These are phyloP conservation scores for Russula vinacea DNA, from an alignment of 768 basidiomycete species.

Conservation along the genomic window DNA sequence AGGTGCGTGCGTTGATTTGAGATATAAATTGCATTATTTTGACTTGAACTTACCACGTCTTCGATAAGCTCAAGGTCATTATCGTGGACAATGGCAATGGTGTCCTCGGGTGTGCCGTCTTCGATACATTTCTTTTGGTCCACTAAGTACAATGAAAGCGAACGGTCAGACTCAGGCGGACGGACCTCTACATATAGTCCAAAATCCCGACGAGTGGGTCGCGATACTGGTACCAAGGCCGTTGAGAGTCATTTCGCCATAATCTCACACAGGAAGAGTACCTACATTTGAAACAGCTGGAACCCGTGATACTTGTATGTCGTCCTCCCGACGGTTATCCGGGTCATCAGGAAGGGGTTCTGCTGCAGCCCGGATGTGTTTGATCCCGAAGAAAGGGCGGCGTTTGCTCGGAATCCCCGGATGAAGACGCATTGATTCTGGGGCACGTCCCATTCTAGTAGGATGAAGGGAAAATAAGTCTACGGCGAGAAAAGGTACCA, in stretches of 20 bases:
- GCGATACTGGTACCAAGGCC: not conserved
- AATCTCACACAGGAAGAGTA: not conserved
- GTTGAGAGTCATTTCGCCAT: not conserved
- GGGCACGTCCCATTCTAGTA: too few relatives aligned
- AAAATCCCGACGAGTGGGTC: constrained; percentile 21
- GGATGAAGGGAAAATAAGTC: not conserved
- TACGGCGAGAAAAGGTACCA: not conserved
- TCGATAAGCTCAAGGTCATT: constrained; percentile 17
- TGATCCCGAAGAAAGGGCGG: constrained; percentile 3
- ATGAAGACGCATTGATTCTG: constrained; percentile 21
- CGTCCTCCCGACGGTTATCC: too few relatives aligned
- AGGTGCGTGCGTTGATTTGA: not conserved
- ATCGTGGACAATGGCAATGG: constrained; percentile 17
- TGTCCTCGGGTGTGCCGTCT: not conserved
- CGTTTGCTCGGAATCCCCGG: constrained; percentile 21
- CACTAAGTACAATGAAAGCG: not conserved
- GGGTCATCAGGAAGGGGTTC: too few relatives aligned
- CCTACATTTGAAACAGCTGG: not conserved
- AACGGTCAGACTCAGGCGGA: not conserved
- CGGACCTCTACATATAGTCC: constrained; percentile 21
- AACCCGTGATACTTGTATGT: too few relatives aligned
- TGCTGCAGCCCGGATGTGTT: not conserved
- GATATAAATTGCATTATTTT: not conserved
- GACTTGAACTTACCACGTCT: constrained; percentile 9
- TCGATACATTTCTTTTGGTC: constrained; percentile 6